Evolutionary conservation across 192 early-diverging fungal genomes (phyloP).

Genomic region (Backusella tuberculispora): DNA sequence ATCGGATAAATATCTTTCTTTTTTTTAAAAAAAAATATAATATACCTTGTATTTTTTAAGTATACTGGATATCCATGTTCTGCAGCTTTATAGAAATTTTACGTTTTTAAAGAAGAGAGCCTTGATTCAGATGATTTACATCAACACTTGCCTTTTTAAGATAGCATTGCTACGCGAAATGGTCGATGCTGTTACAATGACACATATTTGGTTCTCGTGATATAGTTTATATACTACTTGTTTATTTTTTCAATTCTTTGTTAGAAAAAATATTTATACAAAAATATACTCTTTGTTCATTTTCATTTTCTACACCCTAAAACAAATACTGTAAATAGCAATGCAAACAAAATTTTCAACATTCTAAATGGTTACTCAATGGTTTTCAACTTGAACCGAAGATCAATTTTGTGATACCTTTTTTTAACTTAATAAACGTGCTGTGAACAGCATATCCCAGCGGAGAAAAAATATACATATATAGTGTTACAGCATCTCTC

Average conservation of each 20-base stretch:
- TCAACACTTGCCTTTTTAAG: slow-evolving; percentile 3
- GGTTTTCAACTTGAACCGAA: background rate
- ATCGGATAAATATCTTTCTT: background rate
- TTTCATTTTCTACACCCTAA: background rate
- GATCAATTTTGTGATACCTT: slow-evolving; percentile 13
- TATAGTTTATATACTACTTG: too few relatives aligned
- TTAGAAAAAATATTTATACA: background rate
- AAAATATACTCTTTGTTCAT: background rate
- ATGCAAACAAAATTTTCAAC: background rate
- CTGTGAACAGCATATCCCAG: slow-evolving; percentile 9
- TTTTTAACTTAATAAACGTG: slow-evolving; percentile 12
- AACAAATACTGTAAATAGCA: background rate
- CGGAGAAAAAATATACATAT: slow-evolving; percentile 8
- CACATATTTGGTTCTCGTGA: background rate
- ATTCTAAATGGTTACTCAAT: background rate
- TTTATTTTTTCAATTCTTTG: too few relatives aligned
- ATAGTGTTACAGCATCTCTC: background rate
- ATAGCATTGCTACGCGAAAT: background rate
- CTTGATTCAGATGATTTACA: slow-evolving; percentile 11
- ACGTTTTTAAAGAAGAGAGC: background rate
- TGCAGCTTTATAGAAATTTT: background rate
- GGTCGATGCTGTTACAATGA: slow-evolving; percentile 8
- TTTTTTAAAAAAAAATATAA: background rate
- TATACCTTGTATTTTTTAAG: background rate
- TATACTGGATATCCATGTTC: background rate